Conservation (phyloP, 2,329 filamentous ascomycete genomes). For the Coniochaeta pulveracea region DNA sequence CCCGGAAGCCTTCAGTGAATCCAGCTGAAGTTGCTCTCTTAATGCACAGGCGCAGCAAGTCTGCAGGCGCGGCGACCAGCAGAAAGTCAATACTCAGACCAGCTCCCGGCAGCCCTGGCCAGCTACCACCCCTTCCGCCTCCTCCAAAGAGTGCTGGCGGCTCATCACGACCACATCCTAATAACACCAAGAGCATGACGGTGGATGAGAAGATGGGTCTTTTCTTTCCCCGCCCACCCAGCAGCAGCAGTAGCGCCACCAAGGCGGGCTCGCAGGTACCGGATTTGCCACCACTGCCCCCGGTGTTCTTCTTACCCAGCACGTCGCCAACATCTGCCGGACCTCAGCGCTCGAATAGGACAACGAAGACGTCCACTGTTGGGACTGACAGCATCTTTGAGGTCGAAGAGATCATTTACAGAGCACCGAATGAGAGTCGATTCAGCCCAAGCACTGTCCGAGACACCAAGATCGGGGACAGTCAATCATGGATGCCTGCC, state of each 20-base stretch:
- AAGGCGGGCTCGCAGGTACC: slow-evolving; percentile 30
- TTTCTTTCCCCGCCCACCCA: slow-evolving; percentile 30
- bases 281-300: slow-evolving; percentile 27
- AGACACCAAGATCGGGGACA: slow-evolving; percentile 17
- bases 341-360: slow-evolving; percentile 20
- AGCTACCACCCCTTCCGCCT: slow-evolving; percentile 39
- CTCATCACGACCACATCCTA: slow-evolving; percentile 29
- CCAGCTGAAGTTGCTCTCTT: slow-evolving; percentile 29
- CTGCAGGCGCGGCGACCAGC: slow-evolving; percentile 30
- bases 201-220: slow-evolving; percentile 45
- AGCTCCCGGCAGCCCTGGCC: slow-evolving; percentile 31
- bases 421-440: slow-evolving; percentile 1
- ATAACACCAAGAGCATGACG: slow-evolving; percentile 46
- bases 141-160: slow-evolving; percentile 30
- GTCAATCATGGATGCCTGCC: slow-evolving; percentile 26
- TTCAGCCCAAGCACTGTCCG: slow-evolving; percentile 15
- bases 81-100: slow-evolving; percentile 34
- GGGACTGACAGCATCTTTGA: slow-evolving; percentile 29
- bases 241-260: no score
- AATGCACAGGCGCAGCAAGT: slow-evolving; percentile 37
- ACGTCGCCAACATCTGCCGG: slow-evolving; percentile 14
- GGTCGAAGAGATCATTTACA: slow-evolving; percentile 19
- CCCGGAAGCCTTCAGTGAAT: slow-evolving; percentile 33
- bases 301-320: slow-evolving; percentile 16
- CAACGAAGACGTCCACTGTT: slow-evolving; percentile 23